phyloP scores from a whole-genome alignment of 805 yeast species.

The Metschnikowia amazonensis region DNA sequence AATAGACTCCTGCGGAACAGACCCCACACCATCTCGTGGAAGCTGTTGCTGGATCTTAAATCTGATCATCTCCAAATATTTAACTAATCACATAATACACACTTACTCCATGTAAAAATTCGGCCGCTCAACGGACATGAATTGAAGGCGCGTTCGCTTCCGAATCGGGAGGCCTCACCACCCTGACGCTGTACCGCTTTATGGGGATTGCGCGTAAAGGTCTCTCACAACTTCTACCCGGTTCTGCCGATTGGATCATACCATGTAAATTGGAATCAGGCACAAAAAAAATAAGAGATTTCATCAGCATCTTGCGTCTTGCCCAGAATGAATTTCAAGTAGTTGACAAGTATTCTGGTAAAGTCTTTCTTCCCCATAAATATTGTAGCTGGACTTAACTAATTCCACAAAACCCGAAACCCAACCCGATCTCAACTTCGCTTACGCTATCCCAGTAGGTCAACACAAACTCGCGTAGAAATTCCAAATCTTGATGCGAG shows the following conservation, averaged over 20 bases:
- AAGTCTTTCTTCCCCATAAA: neutral
- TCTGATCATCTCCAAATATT: no score
- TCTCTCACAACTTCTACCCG: neutral
- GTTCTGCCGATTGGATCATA: neutral
- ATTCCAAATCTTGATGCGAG: constrained; percentile 33
- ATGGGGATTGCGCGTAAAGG: neutral
- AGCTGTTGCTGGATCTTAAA: neutral
- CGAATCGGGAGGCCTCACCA: neutral
- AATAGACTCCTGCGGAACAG: neutral
- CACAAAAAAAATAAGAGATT: neutral
- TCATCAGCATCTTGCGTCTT: neutral
- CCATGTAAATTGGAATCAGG: neutral
- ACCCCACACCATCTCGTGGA: neutral
- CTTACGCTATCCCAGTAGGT: constrained; percentile 32
- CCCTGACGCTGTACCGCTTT: neutral
- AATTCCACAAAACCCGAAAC: constrained; percentile 30
- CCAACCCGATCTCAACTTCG: constrained; percentile 33
- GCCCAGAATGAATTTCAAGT: neutral
- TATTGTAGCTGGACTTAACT: neutral
- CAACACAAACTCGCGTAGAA: constrained; percentile 33
- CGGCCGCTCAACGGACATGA: neutral
- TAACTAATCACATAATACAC: neutral
- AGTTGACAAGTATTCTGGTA: neutral
- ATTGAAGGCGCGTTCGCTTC: neutral
- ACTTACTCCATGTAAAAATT: neutral